Evolutionary conservation across 352 stramenopile species (phyloP).

Genomic region (Phytophthora brassicae): DNA sequence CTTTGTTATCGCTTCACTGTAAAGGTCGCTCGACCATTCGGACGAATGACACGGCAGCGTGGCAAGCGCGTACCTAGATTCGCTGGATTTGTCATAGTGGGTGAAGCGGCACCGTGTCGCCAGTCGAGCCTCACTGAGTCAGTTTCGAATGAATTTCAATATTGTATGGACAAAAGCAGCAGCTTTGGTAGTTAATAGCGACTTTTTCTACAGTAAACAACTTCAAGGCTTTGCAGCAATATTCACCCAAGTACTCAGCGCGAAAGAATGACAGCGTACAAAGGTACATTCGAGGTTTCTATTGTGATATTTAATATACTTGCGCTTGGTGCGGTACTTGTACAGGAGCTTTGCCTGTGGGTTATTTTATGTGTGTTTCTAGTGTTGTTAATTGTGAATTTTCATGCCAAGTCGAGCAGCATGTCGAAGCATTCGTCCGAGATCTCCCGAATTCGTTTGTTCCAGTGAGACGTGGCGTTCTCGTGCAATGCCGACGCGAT

Average conservation of each 20-base stretch:
- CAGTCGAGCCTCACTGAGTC: not conserved
- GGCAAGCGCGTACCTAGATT: not conserved
- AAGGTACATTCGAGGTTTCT: constrained; percentile 22
- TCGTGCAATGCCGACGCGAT: constrained; percentile 66
- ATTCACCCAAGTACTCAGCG: too few species aligned
- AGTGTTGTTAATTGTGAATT: too few species aligned
- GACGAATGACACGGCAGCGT: not conserved
- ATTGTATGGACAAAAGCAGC: too few species aligned
- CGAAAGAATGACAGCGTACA: constrained; percentile 10
- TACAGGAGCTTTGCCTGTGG: constrained; percentile 28
- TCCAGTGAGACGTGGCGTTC: constrained; percentile 71
- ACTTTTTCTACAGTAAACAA: too few species aligned
- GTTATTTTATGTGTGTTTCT: constrained; percentile 33
- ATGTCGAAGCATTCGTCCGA: constrained; percentile 83
- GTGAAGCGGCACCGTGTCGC: not conserved
- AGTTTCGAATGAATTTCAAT: too few species aligned
- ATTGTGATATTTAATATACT: constrained; percentile 32
- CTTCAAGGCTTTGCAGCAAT: constrained; percentile 24
- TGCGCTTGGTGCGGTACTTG: constrained; percentile 1
- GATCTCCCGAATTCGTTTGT: constrained; percentile 72
- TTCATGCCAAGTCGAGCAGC: constrained; percentile 75
- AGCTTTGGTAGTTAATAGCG: too few species aligned
- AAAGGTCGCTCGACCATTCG: too few species aligned
- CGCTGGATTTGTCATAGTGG: not conserved
- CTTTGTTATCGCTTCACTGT: too few species aligned